Evolutionary conservation across 1,284 basidiomycete species (phyloP).

Genomic region (Cutaneotrichosporon curvatum): DNA sequence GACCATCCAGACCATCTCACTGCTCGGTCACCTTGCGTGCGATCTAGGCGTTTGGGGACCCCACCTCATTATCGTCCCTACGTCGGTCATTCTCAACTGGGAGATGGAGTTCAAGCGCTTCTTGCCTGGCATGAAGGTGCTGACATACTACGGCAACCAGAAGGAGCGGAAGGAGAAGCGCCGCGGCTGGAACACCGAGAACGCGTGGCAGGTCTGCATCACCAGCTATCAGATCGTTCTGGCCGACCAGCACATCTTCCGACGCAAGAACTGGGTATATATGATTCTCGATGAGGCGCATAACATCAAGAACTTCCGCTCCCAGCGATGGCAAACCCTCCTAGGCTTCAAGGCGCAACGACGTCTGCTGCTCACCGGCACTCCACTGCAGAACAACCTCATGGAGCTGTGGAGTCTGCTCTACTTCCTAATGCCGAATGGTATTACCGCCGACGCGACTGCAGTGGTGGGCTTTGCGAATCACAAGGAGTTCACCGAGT

Average conservation of each 20-base stretch:
- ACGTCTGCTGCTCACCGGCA: constrained; percentile 81
- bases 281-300: constrained; percentile 96
- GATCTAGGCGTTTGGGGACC: constrained; percentile 95
- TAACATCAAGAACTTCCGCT: constrained; percentile 98
- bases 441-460: constrained; percentile 46
- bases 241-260: constrained; percentile 88
- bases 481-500: constrained; percentile 88
- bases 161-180: constrained; percentile 90
- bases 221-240: constrained; percentile 91
- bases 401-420: constrained; percentile 92
- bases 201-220: constrained; percentile 91
- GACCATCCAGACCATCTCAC: constrained; percentile 91
- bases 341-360: constrained; percentile 90
- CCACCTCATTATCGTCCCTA: constrained; percentile 90
- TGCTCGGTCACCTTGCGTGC: constrained; percentile 88
- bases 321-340: constrained; percentile 89
- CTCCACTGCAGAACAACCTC: constrained; percentile 90
- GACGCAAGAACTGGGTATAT: constrained; percentile 92
- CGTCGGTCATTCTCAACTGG: constrained; percentile 93
- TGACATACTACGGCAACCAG: constrained; percentile 86
- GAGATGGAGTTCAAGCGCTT: constrained; percentile 99
- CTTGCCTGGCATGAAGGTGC: constrained; percentile 82
- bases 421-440: constrained; percentile 89
- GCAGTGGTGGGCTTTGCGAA: constrained; percentile 77
- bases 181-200: constrained; percentile 87